Percentiles rank a stretch among this genome's conserved stretches.
These are phyloP conservation scores for Spathaspora boniae DNA, from an alignment of 805 yeast species.

Conservation along the genomic window DNA sequence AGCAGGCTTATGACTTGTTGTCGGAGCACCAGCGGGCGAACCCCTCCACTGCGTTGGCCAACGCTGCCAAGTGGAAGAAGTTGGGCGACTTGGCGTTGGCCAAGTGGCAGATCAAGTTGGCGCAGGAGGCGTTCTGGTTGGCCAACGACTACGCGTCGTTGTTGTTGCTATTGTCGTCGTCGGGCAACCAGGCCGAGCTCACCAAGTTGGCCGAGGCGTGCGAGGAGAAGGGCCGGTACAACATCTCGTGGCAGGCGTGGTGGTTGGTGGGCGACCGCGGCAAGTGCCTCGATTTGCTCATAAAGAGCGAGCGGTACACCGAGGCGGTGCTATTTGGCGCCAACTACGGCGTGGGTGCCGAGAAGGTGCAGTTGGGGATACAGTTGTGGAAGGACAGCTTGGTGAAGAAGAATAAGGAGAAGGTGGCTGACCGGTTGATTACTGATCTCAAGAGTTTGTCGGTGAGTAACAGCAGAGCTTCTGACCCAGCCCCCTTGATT, in stretches of 20 bases:
- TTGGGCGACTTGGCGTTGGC: conserved; percentile 84
- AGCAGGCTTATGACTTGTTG: conserved; percentile 59
- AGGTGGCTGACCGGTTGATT: conserved; percentile 60
- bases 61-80: conserved; percentile 71
- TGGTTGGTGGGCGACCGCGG: conserved; percentile 79
- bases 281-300: conserved; percentile 62
- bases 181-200: conserved; percentile 65
- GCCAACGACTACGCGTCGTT: conserved; percentile 83
- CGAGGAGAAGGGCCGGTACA: conserved; percentile 71
- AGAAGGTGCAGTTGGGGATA: conserved; percentile 46
- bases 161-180: conserved; percentile 75
- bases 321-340: conserved; percentile 83
- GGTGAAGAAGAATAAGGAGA: conserved; percentile 45
- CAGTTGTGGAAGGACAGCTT: conserved; percentile 67
- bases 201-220: conserved; percentile 63
- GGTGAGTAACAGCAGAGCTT: too few relatives aligned
- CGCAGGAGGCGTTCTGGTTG: conserved; percentile 71
- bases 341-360: conserved; percentile 53
- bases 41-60: conserved; percentile 42
- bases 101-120: conserved; percentile 76
- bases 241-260: conserved; percentile 85
- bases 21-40: conserved; percentile 36
- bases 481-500: conserved; percentile 16
- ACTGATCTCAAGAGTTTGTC: conserved; percentile 29
- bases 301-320: conserved; percentile 63